Conservation (phyloP, 352 stramenopile species). For the Peronospora destructor region DNA sequence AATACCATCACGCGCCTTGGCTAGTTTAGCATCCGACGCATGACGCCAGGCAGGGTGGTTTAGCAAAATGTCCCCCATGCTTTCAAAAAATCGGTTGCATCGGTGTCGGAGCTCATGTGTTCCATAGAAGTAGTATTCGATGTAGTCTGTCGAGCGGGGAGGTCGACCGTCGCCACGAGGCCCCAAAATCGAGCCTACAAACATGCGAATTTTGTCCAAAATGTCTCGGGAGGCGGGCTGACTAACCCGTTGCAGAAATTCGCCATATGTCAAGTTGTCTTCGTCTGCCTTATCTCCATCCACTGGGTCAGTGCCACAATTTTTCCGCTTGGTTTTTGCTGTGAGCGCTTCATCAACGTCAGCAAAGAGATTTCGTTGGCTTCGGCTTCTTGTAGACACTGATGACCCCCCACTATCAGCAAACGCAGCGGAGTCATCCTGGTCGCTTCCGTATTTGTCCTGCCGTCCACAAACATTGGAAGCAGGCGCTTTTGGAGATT, state of each 20-base stretch:
- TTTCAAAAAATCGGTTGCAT: slow-evolving; percentile 66
- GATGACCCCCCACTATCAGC: slow-evolving; percentile 4
- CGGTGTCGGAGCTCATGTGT: slow-evolving; percentile 58
- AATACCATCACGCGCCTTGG: slow-evolving; percentile 71
- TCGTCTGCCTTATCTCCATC: slow-evolving; percentile 31
- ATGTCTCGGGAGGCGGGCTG: slow-evolving; percentile 66
- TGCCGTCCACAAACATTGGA: not conserved
- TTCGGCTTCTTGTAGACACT: slow-evolving; percentile 28
- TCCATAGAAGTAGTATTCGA: slow-evolving; percentile 79
- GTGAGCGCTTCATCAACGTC: slow-evolving; percentile 40
- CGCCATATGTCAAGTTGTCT: slow-evolving; percentile 54
- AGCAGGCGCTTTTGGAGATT: slow-evolving; percentile 5
- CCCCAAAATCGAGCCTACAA: slow-evolving; percentile 70
- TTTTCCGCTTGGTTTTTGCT: slow-evolving; percentile 25
- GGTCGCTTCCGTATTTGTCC: slow-evolving; percentile 4
- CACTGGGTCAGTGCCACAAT: slow-evolving; percentile 11
- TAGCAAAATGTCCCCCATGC: slow-evolving; percentile 52
- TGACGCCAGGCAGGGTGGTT: slow-evolving; percentile 61
- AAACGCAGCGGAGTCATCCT: slow-evolving; percentile 12
- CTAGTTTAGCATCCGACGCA: slow-evolving; percentile 48
- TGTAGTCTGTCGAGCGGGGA: slow-evolving; percentile 58
- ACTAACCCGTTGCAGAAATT: slow-evolving; percentile 72
- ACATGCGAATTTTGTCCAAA: slow-evolving; percentile 63
- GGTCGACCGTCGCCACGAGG: slow-evolving; percentile 66
- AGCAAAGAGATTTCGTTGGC: slow-evolving; percentile 53